Base-by-base conservation (phyloP, 179 eudicot species). In the Monotropa hypopitys region DNA sequence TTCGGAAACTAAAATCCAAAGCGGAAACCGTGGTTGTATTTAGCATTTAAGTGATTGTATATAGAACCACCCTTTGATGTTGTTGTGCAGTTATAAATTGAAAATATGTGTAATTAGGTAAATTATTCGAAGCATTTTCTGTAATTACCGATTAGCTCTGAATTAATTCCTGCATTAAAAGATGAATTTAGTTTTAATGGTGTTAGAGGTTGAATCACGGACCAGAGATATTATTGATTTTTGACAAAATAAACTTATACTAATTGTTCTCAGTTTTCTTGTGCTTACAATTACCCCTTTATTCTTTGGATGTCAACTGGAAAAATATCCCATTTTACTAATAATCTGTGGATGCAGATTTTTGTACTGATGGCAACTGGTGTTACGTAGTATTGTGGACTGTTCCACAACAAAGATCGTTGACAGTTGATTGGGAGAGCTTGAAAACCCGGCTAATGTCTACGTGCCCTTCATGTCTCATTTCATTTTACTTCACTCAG, bases 311-410 rank as follows among this genome's bases (percentile, higher is more conserved):
- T 72, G 42, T 13, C 32, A 49, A 28, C 9, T 26, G 53, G 62
- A 59, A 59, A 3, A 59, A 2, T 3, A 23, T 30, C 7, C 3
- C 1, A 59, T 11, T 5, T 57, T 10, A 59, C 16, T 10, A 10
- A 23, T 53, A 20, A 38, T 53, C 7, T 23, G 8, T 49, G 10
- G 50, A 16, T 78, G 79, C 80, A 88, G 91, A 88, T 88, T 74
- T 85, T 77, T 84, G 87, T 26, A 88, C 89, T 16, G 91, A 88
- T 85, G 91, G 91, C 26, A 85, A 77, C 80, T 88, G 91, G 91
- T 88, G 91, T 81, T 88, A 86, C 80, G 42, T 87, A 43, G 85
- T 88, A 71, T 79, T 88, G 73, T 88, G 89, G 89, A 89, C 86
- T 54, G 78, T 81, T 67, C 85, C 91, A 49, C 84, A 83, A 32